Conservation (phyloP, 371 early-diverging fungal species). For the Dichotomocladium elegans region DNA sequence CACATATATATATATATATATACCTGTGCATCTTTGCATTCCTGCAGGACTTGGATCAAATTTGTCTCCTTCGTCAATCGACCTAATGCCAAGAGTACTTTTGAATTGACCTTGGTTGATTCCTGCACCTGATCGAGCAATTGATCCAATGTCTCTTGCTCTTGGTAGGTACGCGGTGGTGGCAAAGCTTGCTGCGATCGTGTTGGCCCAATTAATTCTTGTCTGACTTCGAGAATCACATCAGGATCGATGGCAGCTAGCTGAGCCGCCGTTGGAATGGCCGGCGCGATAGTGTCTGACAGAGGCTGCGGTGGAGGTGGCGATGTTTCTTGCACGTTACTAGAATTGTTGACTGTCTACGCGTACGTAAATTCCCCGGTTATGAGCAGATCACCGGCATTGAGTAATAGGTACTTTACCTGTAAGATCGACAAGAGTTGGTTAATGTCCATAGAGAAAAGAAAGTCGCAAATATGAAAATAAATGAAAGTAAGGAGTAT, state of each 20-base stretch:
- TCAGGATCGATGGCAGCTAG: constrained; percentile 27
- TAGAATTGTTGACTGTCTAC: neutral
- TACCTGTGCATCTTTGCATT: constrained; percentile 27
- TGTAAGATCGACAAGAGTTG: constrained; percentile 11
- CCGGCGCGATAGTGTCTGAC: neutral
- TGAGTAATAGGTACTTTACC: neutral
- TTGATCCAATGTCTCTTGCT: constrained; percentile 8
- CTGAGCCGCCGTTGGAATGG: constrained; percentile 14
- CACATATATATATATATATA: neutral
- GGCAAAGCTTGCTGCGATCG: constrained; percentile 1
- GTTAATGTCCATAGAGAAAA: constrained; percentile 14
- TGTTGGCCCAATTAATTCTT: constrained; percentile 20
- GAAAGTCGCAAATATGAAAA: neutral
- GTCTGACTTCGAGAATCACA: constrained; percentile 35
- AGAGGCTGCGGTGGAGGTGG: neutral
- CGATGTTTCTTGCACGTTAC: too few relatives aligned
- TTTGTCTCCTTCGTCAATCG: constrained; percentile 33
- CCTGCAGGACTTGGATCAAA: constrained; percentile 19
- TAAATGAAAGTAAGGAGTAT: neutral
- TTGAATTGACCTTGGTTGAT: constrained; percentile 31
- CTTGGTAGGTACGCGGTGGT: neutral
- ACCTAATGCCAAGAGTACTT: constrained; percentile 28
- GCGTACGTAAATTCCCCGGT: neutral
- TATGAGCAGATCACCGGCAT: neutral
- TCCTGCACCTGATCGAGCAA: constrained; percentile 15